Evolutionary conservation across 495 filamentous ascomycete genomes (phyloP).

Genomic region (Trichocladium antarcticum): DNA sequence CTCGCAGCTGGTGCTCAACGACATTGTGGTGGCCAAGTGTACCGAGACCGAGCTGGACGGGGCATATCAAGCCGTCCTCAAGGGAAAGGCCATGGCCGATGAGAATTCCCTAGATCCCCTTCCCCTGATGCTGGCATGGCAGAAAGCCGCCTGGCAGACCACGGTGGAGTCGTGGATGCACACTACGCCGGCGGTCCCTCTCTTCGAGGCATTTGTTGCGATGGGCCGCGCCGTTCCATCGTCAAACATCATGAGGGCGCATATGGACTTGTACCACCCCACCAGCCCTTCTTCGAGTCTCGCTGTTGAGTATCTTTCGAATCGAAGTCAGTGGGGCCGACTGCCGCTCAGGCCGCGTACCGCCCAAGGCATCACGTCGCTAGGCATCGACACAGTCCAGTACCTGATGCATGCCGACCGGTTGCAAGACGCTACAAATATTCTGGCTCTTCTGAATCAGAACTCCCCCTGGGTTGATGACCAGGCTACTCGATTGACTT

Average conservation of each 20-base stretch:
- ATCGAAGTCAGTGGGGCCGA: slow-evolving; percentile 1
- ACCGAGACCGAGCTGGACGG: slow-evolving; percentile 21
- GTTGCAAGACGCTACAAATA: slow-evolving; percentile 8
- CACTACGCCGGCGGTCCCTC: slow-evolving; percentile 21
- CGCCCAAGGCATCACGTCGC: neutral
- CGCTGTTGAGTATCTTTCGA: slow-evolving; percentile 26
- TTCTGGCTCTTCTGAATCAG: slow-evolving; percentile 9
- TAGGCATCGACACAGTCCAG: slow-evolving; percentile 22
- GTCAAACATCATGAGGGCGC: slow-evolving; percentile 21
- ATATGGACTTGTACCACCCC: slow-evolving; percentile 36
- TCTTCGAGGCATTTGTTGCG: slow-evolving; percentile 34
- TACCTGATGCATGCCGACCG: slow-evolving; percentile 15
- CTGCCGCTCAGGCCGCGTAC: neutral
- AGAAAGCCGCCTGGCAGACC: slow-evolving; percentile 22
- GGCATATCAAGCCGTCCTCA: slow-evolving; percentile 27
- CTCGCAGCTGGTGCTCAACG: slow-evolving; percentile 10
- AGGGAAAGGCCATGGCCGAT: slow-evolving; percentile 20
- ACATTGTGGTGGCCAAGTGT: slow-evolving; percentile 21
- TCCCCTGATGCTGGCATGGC: slow-evolving; percentile 21
- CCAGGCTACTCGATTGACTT: neutral
- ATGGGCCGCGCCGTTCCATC: slow-evolving; percentile 14
- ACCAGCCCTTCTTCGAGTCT: slow-evolving; percentile 24
- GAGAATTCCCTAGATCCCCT: neutral
- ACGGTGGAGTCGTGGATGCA: slow-evolving; percentile 25
- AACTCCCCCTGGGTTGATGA: neutral